phyloP scores from a whole-genome alignment of 495 filamentous ascomycete genomes.

The Letharia columbiana region DNA sequence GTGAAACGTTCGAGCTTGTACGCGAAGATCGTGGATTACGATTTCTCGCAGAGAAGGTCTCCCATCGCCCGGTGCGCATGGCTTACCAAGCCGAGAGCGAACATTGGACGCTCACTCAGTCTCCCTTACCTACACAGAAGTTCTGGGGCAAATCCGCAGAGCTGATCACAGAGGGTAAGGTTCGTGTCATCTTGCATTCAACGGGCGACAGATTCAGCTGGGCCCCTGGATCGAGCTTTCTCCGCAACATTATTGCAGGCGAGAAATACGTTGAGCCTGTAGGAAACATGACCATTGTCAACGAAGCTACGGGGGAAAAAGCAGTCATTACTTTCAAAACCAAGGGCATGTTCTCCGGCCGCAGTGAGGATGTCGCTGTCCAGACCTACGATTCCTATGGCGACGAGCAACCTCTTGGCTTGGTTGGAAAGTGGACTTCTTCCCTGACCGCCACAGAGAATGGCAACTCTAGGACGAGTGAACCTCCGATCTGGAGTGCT shows the following conservation, averaged over 20 bases:
- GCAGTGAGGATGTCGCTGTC: constrained; percentile 80
- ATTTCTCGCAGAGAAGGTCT: constrained; percentile 86
- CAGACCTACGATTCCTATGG: constrained; percentile 60
- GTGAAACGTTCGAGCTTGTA: constrained; percentile 90
- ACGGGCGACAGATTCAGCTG: constrained; percentile 74
- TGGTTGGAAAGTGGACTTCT: constrained; percentile 78
- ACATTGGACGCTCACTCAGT: constrained; percentile 77
- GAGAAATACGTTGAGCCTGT: constrained; percentile 98
- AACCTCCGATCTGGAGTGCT: constrained; percentile 59
- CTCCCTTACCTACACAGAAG: constrained; percentile 82
- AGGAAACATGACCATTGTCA: constrained; percentile 69
- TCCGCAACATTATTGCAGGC: constrained; percentile 93
- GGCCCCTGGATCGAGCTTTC: constrained; percentile 74
- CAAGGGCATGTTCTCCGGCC: constrained; percentile 92
- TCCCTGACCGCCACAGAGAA: constrained; percentile 54
- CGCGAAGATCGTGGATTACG: constrained; percentile 84
- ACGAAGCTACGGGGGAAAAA: constrained; percentile 73
- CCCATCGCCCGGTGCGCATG: constrained; percentile 81
- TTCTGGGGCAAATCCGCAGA: constrained; percentile 98
- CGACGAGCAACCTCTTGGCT: constrained; percentile 47
- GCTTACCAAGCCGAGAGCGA: constrained; percentile 85
- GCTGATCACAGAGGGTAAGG: constrained; percentile 81
- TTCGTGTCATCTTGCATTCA: constrained; percentile 61
- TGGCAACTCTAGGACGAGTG: constrained; percentile 44
- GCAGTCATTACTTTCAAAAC: constrained; percentile 78